Evolutionary conservation across 2,329 filamentous ascomycete species (phyloP).

Genomic region (Neopestalotiopsis rosae): DNA sequence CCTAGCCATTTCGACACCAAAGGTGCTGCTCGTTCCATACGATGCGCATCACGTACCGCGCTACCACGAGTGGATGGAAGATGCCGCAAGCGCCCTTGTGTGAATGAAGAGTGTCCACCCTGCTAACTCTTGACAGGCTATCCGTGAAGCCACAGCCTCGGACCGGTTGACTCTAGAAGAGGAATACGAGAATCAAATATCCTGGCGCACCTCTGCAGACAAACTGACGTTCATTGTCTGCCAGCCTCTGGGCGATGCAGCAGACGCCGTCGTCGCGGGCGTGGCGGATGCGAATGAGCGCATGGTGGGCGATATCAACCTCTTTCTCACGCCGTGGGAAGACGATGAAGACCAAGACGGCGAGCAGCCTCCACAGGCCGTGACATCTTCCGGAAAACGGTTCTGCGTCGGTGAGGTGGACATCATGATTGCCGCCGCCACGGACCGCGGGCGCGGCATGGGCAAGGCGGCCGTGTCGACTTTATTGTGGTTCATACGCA

Average conservation of each 20-base stretch:
- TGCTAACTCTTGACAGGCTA: conserved; percentile 55
- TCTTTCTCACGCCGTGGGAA: conserved; percentile 74
- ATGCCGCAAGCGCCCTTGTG: conserved; percentile 59
- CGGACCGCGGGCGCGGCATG: conserved; percentile 29
- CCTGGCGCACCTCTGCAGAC: conserved; percentile 81
- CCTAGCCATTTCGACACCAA: conserved; percentile 69
- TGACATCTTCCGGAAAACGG: conserved; percentile 33
- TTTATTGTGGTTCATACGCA: conserved; percentile 72
- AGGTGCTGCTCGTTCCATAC: conserved; percentile 83
- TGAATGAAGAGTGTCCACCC: no score
- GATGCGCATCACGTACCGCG: conserved; percentile 78
- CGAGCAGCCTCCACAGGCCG: conserved; percentile 24
- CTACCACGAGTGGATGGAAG: conserved; percentile 94
- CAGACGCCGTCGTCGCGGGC: conserved; percentile 38
- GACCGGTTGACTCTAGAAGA: conserved; percentile 80
- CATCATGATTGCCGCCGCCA: conserved; percentile 36
- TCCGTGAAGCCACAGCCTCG: conserved; percentile 85
- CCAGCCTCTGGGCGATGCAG: conserved; percentile 43
- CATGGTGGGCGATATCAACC: conserved; percentile 79
- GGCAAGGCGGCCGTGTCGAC: conserved; percentile 58
- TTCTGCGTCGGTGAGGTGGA: conserved; percentile 35
- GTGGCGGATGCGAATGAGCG: conserved; percentile 57
- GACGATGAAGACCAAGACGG: conserved; percentile 47
- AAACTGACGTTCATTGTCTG: conserved; percentile 94
- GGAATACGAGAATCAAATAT: conserved; percentile 89